These are phyloP conservation scores for Vitis rotundifolia DNA, from an alignment of 164 flowering plant genomes.

Conservation along the genomic window DNA sequence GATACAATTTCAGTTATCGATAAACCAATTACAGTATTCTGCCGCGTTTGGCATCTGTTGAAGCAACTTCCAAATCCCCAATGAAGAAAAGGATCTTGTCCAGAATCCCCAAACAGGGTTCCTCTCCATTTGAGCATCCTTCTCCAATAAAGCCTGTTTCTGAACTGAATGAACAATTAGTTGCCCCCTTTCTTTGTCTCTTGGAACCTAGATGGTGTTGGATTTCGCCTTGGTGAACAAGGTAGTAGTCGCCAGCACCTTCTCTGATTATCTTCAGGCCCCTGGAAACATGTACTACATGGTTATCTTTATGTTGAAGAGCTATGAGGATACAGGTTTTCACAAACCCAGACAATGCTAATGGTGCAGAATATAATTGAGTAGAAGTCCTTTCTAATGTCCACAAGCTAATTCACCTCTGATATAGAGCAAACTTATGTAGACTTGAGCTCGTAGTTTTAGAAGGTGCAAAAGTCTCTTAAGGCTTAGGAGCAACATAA, in stretches of 20 bases:
- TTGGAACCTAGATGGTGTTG: conserved; percentile 62
- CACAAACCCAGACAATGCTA: too few species aligned
- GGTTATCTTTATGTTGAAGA: too few species aligned
- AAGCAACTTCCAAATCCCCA: conserved; percentile 72
- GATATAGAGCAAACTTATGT: too few species aligned
- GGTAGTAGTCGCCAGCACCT: conserved; percentile 55
- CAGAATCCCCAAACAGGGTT: conserved; percentile 41
- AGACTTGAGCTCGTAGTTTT: too few species aligned
- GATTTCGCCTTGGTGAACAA: conserved; percentile 69
- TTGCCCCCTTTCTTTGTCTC: conserved; percentile 19
- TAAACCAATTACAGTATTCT: conserved; percentile 16
- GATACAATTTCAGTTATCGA: background rate
- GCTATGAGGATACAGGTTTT: too few species aligned
- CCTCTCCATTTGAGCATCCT: conserved; percentile 17
- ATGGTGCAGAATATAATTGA: too few species aligned
- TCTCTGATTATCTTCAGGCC: conserved; percentile 74
- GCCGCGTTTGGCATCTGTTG: conserved; percentile 50
- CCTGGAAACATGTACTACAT: conserved; percentile 28
- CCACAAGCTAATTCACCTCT: too few species aligned
- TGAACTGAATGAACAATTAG: conserved; percentile 3
- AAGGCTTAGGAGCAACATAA: too few species aligned
- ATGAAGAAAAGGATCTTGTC: conserved; percentile 72
- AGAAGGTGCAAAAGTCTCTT: too few species aligned
- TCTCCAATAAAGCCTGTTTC: conserved; percentile 18
- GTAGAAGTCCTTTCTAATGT: too few species aligned